Conservation (phyloP, 805 yeast species). For the Hanseniaspora vineae region DNA sequence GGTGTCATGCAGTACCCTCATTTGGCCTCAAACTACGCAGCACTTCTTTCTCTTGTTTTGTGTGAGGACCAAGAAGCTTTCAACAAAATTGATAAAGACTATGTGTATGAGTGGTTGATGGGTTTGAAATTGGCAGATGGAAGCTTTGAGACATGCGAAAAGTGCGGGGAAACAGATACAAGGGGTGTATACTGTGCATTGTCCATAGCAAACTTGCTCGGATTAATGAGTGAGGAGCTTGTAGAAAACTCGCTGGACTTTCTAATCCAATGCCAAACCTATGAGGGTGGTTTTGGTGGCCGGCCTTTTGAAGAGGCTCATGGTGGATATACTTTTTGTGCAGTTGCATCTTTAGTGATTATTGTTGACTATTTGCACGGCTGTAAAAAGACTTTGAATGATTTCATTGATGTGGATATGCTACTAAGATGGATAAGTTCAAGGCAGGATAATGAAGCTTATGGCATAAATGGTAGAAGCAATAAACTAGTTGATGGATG, state of each 20-base stretch:
- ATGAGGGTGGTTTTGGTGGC: conserved; percentile 93
- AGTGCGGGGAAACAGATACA: conserved; percentile 68
- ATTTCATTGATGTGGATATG: conserved; percentile 32
- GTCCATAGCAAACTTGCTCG: conserved; percentile 53
- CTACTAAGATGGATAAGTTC: conserved; percentile 55
- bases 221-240: conserved; percentile 50
- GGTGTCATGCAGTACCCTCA: conserved; percentile 77
- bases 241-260: conserved; percentile 41
- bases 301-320: conserved; percentile 76
- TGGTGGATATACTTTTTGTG: conserved; percentile 94
- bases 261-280: conserved; percentile 65
- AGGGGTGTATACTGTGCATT: conserved; percentile 82
- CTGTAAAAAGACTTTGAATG: conserved; percentile 16
- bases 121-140: conserved; percentile 55
- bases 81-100: conserved; percentile 31
- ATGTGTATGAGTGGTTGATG: conserved; percentile 52
- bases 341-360: conserved; percentile 48
- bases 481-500: conserved; percentile 95
- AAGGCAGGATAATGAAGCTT: conserved; percentile 64
- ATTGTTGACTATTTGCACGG: conserved; percentile 25
- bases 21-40: conserved; percentile 75
- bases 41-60: conserved; percentile 46
- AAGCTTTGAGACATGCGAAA: conserved; percentile 35
- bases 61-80: conserved; percentile 32
- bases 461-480: conserved; percentile 81